Evolutionary conservation across 495 filamentous ascomycete genomes (phyloP).

Genomic region (Lasiosphaeriaceae sp.): DNA sequence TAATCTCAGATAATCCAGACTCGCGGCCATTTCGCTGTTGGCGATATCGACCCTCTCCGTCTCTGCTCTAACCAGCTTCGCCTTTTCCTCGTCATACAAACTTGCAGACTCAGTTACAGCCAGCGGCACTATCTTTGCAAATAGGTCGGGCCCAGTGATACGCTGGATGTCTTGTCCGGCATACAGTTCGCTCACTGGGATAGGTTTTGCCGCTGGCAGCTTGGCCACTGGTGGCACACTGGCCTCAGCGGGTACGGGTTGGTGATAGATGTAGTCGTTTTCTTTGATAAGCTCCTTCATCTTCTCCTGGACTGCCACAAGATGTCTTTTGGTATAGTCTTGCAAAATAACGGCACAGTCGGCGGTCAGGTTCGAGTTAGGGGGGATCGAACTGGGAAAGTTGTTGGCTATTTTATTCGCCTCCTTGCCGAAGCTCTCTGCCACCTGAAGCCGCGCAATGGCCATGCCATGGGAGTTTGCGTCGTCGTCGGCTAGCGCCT

Average conservation of each 20-base stretch:
- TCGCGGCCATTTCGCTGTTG: conserved; percentile 92
- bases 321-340: conserved; percentile 79
- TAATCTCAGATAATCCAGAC: conserved; percentile 87
- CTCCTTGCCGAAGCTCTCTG: conserved; percentile 70
- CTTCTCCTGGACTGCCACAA: conserved; percentile 74
- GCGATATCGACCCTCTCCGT: conserved; percentile 87
- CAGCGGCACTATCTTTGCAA: conserved; percentile 94
- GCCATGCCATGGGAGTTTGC: conserved; percentile 82
- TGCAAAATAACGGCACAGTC: conserved; percentile 70
- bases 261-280: conserved; percentile 98
- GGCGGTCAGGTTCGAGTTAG: conserved; percentile 76
- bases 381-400: conserved; percentile 74
- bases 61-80: conserved; percentile 89
- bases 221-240: conserved; percentile 78
- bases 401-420: conserved; percentile 71
- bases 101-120: conserved; percentile 95
- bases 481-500: conserved; percentile 88
- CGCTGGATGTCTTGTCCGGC: conserved; percentile 94
- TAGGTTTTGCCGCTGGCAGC: conserved; percentile 94
- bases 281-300: conserved; percentile 75
- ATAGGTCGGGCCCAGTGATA: conserved; percentile 95
- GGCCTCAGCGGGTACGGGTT: conserved; percentile 81
- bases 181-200: conserved; percentile 94
- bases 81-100: conserved; percentile 97
- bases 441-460: conserved; percentile 76